Evolutionary conservation across 306 rosid species (phyloP), one percentile per base, ranked within the genome.

Genomic region (Begonia loranthoides): DNA sequence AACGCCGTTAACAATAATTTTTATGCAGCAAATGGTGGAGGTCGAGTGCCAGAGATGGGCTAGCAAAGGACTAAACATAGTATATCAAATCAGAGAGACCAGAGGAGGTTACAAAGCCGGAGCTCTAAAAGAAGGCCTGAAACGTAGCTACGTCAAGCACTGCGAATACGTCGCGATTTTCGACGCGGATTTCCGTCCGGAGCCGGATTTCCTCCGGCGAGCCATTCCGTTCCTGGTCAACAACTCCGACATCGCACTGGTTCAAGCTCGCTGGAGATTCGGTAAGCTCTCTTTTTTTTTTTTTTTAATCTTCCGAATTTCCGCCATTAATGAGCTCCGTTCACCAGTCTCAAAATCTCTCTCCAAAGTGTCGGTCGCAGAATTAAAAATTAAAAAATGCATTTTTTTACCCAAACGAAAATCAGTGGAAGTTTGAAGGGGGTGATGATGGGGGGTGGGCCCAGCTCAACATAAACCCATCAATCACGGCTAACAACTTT

Each of bases 241-340:
- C 11, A 79, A 79, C 39, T 74, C 81, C 10, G 72, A 79, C 5
- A 39, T 79, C 48, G 86, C 86, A 15, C 63, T 79, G 56, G 74
- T 79, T 62, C 86, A 79, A 66, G 81, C 72, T 50, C 86, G 86
- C 38, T 79, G 86, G 86, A 69, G 79, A 75, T 79, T 79, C 33
- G 86, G 86, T 79, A 75, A 59, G 55, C 52, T 13, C 24, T 40
- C 15, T 40, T 55, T 41, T 9, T 9, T 49, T 49, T 17, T 17
- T 1, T 17, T 33, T n/a, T 41, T 17, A 14, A 15, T 0, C 21
- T n/a, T n/a, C 15, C 5, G 21, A 49, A 17, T 49, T 48, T 13
- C 51, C 15, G 47, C 15, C 47, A 10, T 43, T 43, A 43, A 10
- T 43, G 47, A 43, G 15, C 7, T 28, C 36, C 36, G 36, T 28